Conservation (phyloP, 306 rosid genomes). For the Cercis canadensis region DNA sequence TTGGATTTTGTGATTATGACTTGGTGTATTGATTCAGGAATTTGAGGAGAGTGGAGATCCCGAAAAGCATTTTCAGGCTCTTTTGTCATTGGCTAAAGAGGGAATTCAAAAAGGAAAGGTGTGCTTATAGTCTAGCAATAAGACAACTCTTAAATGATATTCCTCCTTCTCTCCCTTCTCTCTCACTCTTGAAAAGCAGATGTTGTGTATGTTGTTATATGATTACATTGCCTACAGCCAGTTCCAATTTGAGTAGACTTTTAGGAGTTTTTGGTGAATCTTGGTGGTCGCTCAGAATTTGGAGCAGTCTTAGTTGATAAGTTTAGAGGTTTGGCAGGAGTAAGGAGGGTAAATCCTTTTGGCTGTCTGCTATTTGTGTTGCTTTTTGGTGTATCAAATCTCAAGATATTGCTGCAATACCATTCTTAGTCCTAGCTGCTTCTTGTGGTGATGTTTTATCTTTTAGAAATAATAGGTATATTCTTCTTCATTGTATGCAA, state of each 20-base stretch:
- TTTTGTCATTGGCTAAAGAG: slow-evolving; percentile 82
- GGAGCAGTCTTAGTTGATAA: too few species aligned
- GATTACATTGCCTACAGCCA: too few species aligned
- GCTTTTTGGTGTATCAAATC: background rate
- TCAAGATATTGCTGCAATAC: background rate
- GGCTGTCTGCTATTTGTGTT: too few species aligned
- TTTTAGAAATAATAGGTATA: slow-evolving; percentile 19
- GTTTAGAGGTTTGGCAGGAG: too few species aligned
- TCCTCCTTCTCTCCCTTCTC: background rate
- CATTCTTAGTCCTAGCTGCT: background rate
- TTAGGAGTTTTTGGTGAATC: too few species aligned
- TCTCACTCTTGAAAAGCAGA: background rate
- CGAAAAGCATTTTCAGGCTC: slow-evolving; percentile 85
- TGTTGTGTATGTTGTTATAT: background rate
- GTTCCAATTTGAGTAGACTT: too few species aligned
- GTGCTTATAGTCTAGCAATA: slow-evolving; percentile 6
- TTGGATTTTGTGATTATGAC: slow-evolving; percentile 39
- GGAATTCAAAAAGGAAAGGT: slow-evolving; percentile 97
- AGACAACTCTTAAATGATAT: slow-evolving; percentile 13
- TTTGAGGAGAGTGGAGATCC: slow-evolving; percentile 93
- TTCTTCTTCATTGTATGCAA: slow-evolving; percentile 34
- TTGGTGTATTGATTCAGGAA: slow-evolving; percentile 59
- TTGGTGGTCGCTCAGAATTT: too few species aligned
- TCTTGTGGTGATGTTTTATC: background rate
- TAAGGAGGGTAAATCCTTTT: too few species aligned